Evolutionary conservation across 306 rosid species (phyloP).

Genomic region (Erythrophleum fordii): DNA sequence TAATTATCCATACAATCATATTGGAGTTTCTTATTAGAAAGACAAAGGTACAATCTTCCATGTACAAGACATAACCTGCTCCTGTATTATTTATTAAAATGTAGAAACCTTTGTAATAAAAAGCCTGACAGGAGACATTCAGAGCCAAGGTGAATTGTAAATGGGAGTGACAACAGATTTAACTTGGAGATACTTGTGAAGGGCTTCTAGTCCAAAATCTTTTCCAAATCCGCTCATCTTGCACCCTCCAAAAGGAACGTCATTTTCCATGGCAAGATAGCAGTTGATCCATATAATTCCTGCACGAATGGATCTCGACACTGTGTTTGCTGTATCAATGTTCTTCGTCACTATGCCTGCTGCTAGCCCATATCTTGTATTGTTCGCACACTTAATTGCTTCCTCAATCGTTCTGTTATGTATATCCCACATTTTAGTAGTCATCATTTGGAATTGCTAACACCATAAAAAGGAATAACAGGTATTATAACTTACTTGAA

Average conservation of each 20-base stretch:
- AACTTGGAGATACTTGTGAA: conserved; percentile 70
- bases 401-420: conserved; percentile 73
- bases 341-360: conserved; percentile 83
- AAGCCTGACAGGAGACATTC: not conserved
- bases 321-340: conserved; percentile 74
- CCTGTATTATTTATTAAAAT: not conserved
- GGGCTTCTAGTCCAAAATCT: conserved; percentile 67
- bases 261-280: conserved; percentile 63
- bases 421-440: not conserved
- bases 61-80: not conserved
- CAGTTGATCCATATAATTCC: conserved; percentile 87
- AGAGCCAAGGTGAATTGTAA: conserved; percentile 89
- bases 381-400: conserved; percentile 74
- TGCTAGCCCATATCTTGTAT: conserved; percentile 73
- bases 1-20: not conserved
- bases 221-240: conserved; percentile 91
- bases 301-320: conserved; percentile 82
- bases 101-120: not conserved
- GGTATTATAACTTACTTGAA: conserved; percentile 64
- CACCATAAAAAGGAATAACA: not conserved
- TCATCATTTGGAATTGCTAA: not conserved
- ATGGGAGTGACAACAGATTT: conserved; percentile 85
- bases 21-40: not conserved
- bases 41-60: not conserved
- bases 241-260: conserved; percentile 82